Percentiles rank a stretch among this genome's conserved stretches.
phyloP scores from a whole-genome alignment of 352 stramenopile species.

The Globisporangium cylindrosporum region DNA sequence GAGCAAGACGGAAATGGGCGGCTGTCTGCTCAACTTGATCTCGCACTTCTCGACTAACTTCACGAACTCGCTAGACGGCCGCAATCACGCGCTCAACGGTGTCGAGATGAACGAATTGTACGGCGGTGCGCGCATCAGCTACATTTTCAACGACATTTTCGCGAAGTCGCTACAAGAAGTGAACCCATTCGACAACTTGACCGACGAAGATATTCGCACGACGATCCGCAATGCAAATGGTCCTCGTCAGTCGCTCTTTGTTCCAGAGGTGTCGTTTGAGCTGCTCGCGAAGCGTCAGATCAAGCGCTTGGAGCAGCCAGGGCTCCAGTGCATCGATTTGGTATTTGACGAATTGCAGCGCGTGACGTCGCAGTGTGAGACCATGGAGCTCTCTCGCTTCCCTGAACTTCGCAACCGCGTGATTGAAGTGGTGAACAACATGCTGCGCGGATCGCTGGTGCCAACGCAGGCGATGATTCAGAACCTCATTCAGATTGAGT shows the following conservation, averaged over 20 bases:
- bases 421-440: conserved; percentile 92
- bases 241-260: conserved; percentile 96
- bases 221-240: conserved; percentile 99
- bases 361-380: conserved; percentile 94
- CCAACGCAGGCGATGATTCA: conserved; percentile 94
- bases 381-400: conserved; percentile 95
- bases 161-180: conserved; percentile 88
- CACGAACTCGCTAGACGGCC: conserved; percentile 88
- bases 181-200: conserved; percentile 96
- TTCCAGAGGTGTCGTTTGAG: conserved; percentile 99
- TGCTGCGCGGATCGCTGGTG: conserved; percentile 76
- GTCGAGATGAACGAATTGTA: conserved; percentile 91
- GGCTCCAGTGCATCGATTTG: conserved; percentile 97
- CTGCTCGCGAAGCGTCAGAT: conserved; percentile 98
- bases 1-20: conserved; percentile 89
- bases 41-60: conserved; percentile 91
- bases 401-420: conserved; percentile 94
- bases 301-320: conserved; percentile 92
- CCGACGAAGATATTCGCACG: conserved; percentile 98
- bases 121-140: conserved; percentile 96
- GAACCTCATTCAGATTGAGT: conserved; percentile 98
- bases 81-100: conserved; percentile 73
- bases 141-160: conserved; percentile 99
- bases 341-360: conserved; percentile 98
- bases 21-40: conserved; percentile 93